Evolutionary conservation across 345 rosid genomes (phyloP), one percentile per base, ranked within the genome.

Genomic region (Linum trigynum): DNA sequence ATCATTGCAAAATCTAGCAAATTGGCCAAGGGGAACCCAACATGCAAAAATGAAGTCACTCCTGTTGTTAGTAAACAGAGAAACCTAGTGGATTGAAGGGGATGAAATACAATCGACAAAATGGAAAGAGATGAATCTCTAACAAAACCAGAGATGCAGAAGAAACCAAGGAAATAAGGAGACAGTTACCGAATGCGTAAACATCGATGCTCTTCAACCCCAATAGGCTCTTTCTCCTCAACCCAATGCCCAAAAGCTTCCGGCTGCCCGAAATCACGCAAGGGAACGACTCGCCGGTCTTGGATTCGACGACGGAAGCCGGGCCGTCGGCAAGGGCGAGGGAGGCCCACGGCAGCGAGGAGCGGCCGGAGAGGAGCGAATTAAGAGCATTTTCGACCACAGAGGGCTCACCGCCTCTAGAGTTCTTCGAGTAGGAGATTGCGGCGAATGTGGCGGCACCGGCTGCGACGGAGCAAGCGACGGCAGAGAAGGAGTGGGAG

Each of bases 121-220:
- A 23, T 56, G 23, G n/a, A 53, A 41, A 39, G 11, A 67, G 7
- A 23, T 8, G 8, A 23, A 16, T 12, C 5, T 43, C 62, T n/a
- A n/a, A n/a, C n/a, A n/a, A n/a, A n/a, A n/a, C n/a, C n/a, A n/a
- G n/a, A n/a, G n/a, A n/a, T n/a, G n/a, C n/a, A n/a, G 23, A 38
- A 6, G 9, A 45, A 23, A 23, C 32, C 32, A 23, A 23, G 15
- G 5, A 7, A 38, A 9, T 6, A 40, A 23, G 32, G 32, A 23
- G 32, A 23, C 32, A 23, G 32, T 38, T 86, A 91, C 94, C 96
- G 65, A 84, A 89, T 41, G 96, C 90, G 67, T 85, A 91, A 72
- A 84, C 85, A 70, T 91, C 89, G 67, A 89, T 85, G 86, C 83
- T 85, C 88, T 89, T 89, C 79, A 91, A 73, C 3, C 96, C 96